Evolutionary conservation across 495 filamentous ascomycete species (phyloP).

Genomic region (Lasiosphaeris hirsuta): DNA sequence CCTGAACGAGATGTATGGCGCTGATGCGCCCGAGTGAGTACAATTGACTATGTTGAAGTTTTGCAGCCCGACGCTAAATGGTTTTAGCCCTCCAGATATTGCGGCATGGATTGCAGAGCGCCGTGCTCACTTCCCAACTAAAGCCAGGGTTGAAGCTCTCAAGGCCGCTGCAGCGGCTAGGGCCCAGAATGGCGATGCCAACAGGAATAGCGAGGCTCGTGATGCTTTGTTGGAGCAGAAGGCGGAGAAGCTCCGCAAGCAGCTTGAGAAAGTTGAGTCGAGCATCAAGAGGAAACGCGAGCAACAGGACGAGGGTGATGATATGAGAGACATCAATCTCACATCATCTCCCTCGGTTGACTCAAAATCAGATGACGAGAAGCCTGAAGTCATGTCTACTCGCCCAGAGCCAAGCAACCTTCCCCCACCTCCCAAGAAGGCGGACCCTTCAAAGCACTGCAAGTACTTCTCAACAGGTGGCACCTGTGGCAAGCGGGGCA

Average conservation of each 20-base stretch:
- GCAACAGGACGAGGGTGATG: slow-evolving; percentile 54
- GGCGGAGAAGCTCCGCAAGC: slow-evolving; percentile 48
- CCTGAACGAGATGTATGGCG: slow-evolving; percentile 57
- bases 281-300: slow-evolving; percentile 57
- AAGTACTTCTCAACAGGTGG: slow-evolving; percentile 59
- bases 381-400: slow-evolving; percentile 47
- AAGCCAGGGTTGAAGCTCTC: slow-evolving; percentile 53
- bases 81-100: slow-evolving; percentile 59
- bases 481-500: slow-evolving; percentile 61
- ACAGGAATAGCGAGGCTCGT: slow-evolving; percentile 23
- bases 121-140: slow-evolving; percentile 72
- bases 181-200: slow-evolving; percentile 24
- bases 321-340: slow-evolving; percentile 43
- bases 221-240: slow-evolving; percentile 37
- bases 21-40: slow-evolving; percentile 46
- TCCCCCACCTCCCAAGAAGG: slow-evolving; percentile 45
- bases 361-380: slow-evolving; percentile 40
- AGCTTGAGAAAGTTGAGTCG: slow-evolving; percentile 50
- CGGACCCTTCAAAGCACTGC: slow-evolving; percentile 53
- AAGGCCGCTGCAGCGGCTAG: slow-evolving; percentile 35
- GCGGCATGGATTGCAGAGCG: slow-evolving; percentile 78
- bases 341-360: slow-evolving; percentile 40
- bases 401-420: slow-evolving; percentile 32
- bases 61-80: slow-evolving; percentile 7
- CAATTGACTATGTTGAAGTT: slow-evolving; percentile 28